These are phyloP conservation scores for Parastagonospora nodorum DNA, from an alignment of 2,329 filamentous ascomycete species.

Conservation along the genomic window DNA sequence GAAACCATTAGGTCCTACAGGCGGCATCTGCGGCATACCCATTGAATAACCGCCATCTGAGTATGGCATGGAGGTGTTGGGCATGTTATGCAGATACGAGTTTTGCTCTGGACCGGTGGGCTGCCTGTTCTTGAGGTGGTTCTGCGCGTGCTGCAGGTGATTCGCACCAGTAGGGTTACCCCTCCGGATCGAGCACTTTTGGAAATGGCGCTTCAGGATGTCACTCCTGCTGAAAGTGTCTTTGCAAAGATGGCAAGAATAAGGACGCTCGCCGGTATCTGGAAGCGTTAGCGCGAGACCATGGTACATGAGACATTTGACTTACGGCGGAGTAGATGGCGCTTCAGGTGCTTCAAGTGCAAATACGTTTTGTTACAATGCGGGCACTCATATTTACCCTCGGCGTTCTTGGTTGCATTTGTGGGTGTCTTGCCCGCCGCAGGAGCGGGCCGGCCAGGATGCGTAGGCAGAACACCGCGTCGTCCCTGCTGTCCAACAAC, in stretches of 20 bases:
- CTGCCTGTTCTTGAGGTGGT: conserved; percentile 70
- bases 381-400: conserved; percentile 97
- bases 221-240: conserved; percentile 98
- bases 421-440: conserved; percentile 79
- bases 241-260: conserved; percentile 97
- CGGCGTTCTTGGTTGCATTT: conserved; percentile 92
- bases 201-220: conserved; percentile 97
- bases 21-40: conserved; percentile 42
- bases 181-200: conserved; percentile 96
- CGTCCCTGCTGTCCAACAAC: conserved; percentile 95
- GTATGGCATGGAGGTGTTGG: conserved; percentile 41
- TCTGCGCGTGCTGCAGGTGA: conserved; percentile 90
- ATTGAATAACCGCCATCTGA: conserved; percentile 38
- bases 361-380: conserved; percentile 98
- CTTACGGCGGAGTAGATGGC: conserved; percentile 94
- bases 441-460: conserved; percentile 81
- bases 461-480: conserved; percentile 87
- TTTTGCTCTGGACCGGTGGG: conserved; percentile 41
- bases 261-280: conserved; percentile 98
- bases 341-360: conserved; percentile 96
- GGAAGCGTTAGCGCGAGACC: conserved; percentile 41
- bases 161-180: conserved; percentile 95
- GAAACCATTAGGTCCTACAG: conserved; percentile 41
- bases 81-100: conserved; percentile 43
- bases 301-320: conserved; percentile 36